Conservation (phyloP, 2,329 filamentous ascomycete species). For the Trichoderma sp. region DNA sequence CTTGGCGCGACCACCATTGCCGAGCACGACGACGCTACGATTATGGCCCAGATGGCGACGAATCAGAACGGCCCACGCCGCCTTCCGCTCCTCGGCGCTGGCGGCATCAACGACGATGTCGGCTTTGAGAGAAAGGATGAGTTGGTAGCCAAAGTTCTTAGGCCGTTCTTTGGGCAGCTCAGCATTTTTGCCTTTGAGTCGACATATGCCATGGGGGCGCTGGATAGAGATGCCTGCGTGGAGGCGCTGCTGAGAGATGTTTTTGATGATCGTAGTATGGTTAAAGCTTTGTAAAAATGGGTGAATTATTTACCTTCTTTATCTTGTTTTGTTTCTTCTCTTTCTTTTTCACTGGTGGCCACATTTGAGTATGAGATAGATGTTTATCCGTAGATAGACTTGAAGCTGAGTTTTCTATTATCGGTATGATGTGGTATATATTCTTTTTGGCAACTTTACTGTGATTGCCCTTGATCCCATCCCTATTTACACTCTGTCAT, state of each 20-base stretch:
- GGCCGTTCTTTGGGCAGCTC: constrained; percentile 87
- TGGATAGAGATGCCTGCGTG: constrained; percentile 67
- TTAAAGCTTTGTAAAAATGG: constrained; percentile 55
- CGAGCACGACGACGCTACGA: constrained; percentile 37
- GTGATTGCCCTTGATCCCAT: neutral
- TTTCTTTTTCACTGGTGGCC: neutral
- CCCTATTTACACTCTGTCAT: neutral
- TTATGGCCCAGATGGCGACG: constrained; percentile 41
- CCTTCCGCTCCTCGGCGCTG: constrained; percentile 53
- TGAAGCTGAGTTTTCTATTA: neutral
- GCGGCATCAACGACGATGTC: constrained; percentile 58
- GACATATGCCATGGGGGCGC: constrained; percentile 77
- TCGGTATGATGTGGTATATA: neutral
- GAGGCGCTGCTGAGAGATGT: constrained; percentile 69
- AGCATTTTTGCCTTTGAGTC: constrained; percentile 94
- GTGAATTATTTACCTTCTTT: neutral
- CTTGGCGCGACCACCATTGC: constrained; percentile 54
- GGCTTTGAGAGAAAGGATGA: constrained; percentile 63
- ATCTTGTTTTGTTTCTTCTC: neutral
- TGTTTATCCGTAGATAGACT: neutral
- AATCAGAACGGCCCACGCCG: constrained; percentile 42
- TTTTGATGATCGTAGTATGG: constrained; percentile 74
- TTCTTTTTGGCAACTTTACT: neutral
- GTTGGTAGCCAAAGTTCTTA: constrained; percentile 74
- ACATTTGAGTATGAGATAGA: neutral